A percentile compares a stretch with the other conserved stretches of the same genome.
These are phyloP conservation scores for Aspergillus baeticus DNA, from an alignment of 495 filamentous ascomycete species.

Conservation along the genomic window DNA sequence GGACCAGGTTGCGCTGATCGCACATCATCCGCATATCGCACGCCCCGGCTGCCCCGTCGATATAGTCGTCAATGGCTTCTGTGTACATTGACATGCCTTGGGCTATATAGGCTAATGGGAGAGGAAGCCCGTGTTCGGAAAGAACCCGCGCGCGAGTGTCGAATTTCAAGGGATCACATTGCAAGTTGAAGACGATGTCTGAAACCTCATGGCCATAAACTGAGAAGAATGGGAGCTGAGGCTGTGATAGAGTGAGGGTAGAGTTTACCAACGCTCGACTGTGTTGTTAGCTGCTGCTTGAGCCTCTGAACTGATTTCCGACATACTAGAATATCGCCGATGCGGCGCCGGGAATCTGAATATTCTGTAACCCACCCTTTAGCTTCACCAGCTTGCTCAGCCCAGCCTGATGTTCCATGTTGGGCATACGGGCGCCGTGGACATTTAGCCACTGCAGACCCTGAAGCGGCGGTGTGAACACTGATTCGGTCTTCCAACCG, in stretches of 20 bases:
- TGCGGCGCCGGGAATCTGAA: conserved; percentile 4
- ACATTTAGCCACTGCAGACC: conserved; percentile 9
- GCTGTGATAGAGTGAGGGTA: conserved; percentile 1
- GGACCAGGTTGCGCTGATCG: conserved; percentile 4
- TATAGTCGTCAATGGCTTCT: not conserved
- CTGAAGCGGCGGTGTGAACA: conserved; percentile 3
- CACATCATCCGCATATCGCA: not conserved
- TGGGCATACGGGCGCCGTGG: conserved; percentile 4
- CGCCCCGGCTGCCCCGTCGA: not conserved
- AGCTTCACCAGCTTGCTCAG: conserved; percentile 2
- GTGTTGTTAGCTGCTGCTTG: not conserved
- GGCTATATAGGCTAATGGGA: not conserved
- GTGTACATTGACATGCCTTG: not conserved
- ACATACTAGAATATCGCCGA: conserved; percentile 9
- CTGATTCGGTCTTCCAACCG: not conserved
- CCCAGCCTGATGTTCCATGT: conserved; percentile 4
- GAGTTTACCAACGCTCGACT: conserved; percentile 6
- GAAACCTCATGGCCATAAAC: not conserved
- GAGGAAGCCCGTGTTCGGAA: not conserved
- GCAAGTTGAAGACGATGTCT: not conserved
- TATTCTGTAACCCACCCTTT: conserved; percentile 3
- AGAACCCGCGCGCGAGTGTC: not conserved
- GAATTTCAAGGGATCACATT: not conserved
- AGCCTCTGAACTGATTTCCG: not conserved
- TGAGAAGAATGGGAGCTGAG: not conserved